Evolutionary conservation across 1,139 yeast genomes (phyloP).

Genomic region (Meyerozyma guilliermondii): DNA sequence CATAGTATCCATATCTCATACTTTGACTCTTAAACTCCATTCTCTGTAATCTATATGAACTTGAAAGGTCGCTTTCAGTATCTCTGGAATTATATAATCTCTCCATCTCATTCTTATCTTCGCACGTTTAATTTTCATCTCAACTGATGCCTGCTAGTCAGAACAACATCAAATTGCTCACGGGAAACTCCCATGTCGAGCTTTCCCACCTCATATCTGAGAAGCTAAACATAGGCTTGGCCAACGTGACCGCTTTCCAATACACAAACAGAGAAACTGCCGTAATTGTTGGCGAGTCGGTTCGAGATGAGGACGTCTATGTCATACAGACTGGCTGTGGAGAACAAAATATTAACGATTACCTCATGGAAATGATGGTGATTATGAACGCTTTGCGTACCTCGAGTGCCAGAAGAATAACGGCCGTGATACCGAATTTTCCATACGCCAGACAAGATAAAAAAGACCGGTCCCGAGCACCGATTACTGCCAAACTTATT

Average conservation of each 20-base stretch:
- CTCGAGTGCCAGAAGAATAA: slow-evolving; percentile 74
- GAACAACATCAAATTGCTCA: slow-evolving; percentile 12
- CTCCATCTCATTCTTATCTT: too few species aligned
- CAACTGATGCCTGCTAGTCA: background rate
- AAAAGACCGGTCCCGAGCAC: slow-evolving; percentile 77
- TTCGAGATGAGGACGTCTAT: slow-evolving; percentile 74
- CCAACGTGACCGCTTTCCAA: slow-evolving; percentile 19
- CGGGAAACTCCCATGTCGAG: slow-evolving; percentile 13
- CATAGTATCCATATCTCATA: too few species aligned
- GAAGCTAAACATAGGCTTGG: slow-evolving; percentile 9
- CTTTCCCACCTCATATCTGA: slow-evolving; percentile 11
- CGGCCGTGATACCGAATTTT: slow-evolving; percentile 75
- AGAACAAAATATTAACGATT: slow-evolving; percentile 51
- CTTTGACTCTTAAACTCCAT: too few species aligned
- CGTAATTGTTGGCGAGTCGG: slow-evolving; percentile 57
- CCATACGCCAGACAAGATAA: slow-evolving; percentile 84
- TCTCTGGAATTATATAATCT: too few species aligned
- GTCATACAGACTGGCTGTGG: slow-evolving; percentile 72
- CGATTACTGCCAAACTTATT: slow-evolving; percentile 73
- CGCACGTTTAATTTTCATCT: too few species aligned
- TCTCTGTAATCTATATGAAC: too few species aligned
- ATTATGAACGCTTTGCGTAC: slow-evolving; percentile 74
- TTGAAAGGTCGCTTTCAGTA: too few species aligned
- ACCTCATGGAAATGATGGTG: slow-evolving; percentile 64
- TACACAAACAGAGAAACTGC: slow-evolving; percentile 24